Evolutionary conservation across 371 early-diverging fungal species (phyloP).

Genomic region (Quaeritorhiza haematococci): DNA sequence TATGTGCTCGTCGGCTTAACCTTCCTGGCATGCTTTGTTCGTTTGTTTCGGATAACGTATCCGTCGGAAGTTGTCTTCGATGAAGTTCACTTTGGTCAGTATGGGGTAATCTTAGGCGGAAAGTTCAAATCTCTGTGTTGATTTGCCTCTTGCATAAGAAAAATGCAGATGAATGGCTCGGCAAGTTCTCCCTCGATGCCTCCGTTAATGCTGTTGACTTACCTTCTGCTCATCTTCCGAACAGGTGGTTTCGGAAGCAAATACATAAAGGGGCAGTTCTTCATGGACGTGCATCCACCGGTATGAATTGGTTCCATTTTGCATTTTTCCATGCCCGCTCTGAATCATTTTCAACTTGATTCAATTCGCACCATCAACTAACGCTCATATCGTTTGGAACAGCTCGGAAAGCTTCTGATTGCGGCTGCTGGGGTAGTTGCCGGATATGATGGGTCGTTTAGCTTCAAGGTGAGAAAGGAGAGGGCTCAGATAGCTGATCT

Average conservation of each 20-base stretch:
- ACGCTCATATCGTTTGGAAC: not conserved
- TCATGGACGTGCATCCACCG: constrained; percentile 54
- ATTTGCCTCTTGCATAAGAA: no score
- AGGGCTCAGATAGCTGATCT: no score
- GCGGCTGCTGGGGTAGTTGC: constrained; percentile 85
- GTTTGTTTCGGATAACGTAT: constrained; percentile 24
- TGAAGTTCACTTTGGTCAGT: constrained; percentile 61
- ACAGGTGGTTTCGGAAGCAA: constrained; percentile 40
- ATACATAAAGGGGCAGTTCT: constrained; percentile 42
- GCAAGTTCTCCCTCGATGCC: no score
- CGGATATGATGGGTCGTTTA: constrained; percentile 85
- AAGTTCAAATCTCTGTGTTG: constrained; percentile 1
- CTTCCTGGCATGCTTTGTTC: constrained; percentile 24
- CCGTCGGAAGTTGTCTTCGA: constrained; percentile 48
- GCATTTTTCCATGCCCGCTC: not conserved
- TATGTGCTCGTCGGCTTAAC: constrained; percentile 17
- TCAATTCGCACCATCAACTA: not conserved
- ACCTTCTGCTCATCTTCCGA: not conserved
- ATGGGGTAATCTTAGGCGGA: not conserved
- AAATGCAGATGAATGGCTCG: constrained; percentile 21
- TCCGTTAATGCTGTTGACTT: not conserved
- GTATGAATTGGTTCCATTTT: constrained; percentile 9
- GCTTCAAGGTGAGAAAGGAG: constrained; percentile 63
- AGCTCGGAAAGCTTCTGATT: constrained; percentile 97
- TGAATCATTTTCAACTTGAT: not conserved